Conservation (phyloP, 2,329 filamentous ascomycete species). For the Helminthosporium solani region DNA sequence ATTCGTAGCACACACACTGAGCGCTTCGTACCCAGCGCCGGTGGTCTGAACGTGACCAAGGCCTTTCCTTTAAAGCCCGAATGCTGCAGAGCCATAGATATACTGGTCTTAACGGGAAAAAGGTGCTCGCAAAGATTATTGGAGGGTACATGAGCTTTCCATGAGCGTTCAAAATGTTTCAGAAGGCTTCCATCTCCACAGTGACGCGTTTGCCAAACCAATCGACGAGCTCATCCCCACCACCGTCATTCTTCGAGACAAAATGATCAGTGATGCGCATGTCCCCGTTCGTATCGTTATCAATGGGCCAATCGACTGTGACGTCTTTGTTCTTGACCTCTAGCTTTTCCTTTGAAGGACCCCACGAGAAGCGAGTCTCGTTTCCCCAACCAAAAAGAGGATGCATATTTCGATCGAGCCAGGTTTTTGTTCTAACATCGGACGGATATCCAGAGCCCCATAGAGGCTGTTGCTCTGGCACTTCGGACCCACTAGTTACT, state of each 20-base stretch:
- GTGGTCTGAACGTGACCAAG: neutral
- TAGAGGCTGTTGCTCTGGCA: conserved; percentile 41
- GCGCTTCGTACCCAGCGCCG: neutral
- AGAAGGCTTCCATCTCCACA: conserved; percentile 73
- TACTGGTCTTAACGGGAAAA: neutral
- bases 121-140: neutral
- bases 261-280: conserved; percentile 78
- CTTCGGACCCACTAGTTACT: conserved; percentile 30
- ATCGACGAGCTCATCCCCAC: conserved; percentile 66
- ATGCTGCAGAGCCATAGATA: neutral
- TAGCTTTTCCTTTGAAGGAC: conserved; percentile 88
- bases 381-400: conserved; percentile 92
- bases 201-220: conserved; percentile 81
- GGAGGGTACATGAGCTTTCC: neutral
- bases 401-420: conserved; percentile 86
- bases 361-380: conserved; percentile 95
- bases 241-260: conserved; percentile 46
- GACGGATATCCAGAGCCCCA: conserved; percentile 97
- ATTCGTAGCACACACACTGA: conserved; percentile 8
- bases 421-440: conserved; percentile 75
- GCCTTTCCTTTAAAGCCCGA: neutral
- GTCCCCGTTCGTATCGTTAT: conserved; percentile 65
- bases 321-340: conserved; percentile 69
- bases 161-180: conserved; percentile 5
- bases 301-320: conserved; percentile 83